Conservation (phyloP, 1,284 basidiomycete species). For the Farysia itapuensis region DNA sequence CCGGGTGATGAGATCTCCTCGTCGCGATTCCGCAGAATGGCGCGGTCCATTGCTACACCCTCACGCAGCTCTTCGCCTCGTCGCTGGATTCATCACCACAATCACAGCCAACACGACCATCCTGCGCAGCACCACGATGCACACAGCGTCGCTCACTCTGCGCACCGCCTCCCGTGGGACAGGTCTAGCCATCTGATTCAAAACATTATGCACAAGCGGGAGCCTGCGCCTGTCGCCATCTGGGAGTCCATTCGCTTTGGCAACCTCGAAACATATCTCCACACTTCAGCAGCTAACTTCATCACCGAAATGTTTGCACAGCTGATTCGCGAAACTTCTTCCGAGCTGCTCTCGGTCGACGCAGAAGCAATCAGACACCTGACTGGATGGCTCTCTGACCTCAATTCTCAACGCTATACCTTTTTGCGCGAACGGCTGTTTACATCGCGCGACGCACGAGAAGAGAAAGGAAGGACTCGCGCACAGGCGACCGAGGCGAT, state of each 20-base stretch:
- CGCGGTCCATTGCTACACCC: slow-evolving; percentile 24
- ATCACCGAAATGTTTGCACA: slow-evolving; percentile 38
- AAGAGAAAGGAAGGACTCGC: slow-evolving; percentile 12
- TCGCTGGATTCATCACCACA: slow-evolving; percentile 12
- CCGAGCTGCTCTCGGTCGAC: slow-evolving; percentile 26
- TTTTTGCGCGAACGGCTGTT: slow-evolving; percentile 20
- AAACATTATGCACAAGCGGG: slow-evolving; percentile 29
- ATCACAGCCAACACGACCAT: not conserved
- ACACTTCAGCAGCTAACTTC: slow-evolving; percentile 27
- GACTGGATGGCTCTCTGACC: slow-evolving; percentile 25
- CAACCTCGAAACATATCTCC: slow-evolving; percentile 40
- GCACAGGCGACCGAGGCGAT: slow-evolving; percentile 47
- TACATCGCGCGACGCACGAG: slow-evolving; percentile 3
- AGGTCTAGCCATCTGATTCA: slow-evolving; percentile 15
- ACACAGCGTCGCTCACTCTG: too few relatives aligned
- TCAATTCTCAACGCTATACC: slow-evolving; percentile 36
- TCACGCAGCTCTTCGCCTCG: slow-evolving; percentile 29
- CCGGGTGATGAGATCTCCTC: slow-evolving; percentile 23
- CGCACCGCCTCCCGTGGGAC: slow-evolving; percentile 4
- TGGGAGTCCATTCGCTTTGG: slow-evolving; percentile 51
- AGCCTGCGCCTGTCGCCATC: slow-evolving; percentile 43
- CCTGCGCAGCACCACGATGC: slow-evolving; percentile 2
- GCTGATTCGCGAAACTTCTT: slow-evolving; percentile 34
- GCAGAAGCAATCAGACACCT: slow-evolving; percentile 31
- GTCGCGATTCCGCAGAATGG: slow-evolving; percentile 29